Base-by-base conservation (phyloP, 164 flowering plant genomes). In the Stephania cephalantha region DNA sequence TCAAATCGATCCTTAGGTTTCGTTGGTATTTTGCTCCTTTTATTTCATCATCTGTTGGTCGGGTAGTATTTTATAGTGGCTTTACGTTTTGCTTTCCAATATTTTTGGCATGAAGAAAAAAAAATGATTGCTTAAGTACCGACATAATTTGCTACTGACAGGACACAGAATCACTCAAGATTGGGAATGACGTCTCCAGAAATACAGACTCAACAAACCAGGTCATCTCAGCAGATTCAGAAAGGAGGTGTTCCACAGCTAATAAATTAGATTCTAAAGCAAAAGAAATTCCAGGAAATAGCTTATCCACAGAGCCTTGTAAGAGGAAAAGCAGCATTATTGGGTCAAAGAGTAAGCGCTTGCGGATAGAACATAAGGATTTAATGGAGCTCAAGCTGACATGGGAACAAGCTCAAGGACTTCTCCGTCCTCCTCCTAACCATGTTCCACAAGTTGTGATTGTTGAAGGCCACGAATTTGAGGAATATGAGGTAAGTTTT, bases 371-470 rank as follows among this genome's bases (percentile, higher is more conserved):
- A 31, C 84, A 74, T 74, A 89, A 81, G 79, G 92, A 91, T 73
- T 35, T 85, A 79, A 82, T 88, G 45, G 90, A 88, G 81, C 85
- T 95, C 81, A 93, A 91, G 78, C 61, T 95, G 72, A 91, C 94
- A 9, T 90, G 92, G 92, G 94, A 90, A 81, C 92, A 91, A 87
- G 98, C 94, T 78, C 99, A 95, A 82, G 91, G 88, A 52, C 81
- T 93, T 76, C 87, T 95, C 15, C 93, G 92, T 1, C 89, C 94
- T 11, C 90, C 93, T 80, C 82, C 82, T 68, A 84, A 84, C 73
- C 78, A 72, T 79, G 75, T 74, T 48, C 92, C 98, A 15, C 86
- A 75, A 76, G 69, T 90, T 74, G 84, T 87, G 74, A 79, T 89
- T 42, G 86, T 93, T 75, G 98, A 91, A 76, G 98, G 92, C 46